Percentiles rank a stretch among this genome's conserved stretches.
phyloP scores from a whole-genome alignment of 2,329 filamentous ascomycete species.

The Penicillium sp. region DNA sequence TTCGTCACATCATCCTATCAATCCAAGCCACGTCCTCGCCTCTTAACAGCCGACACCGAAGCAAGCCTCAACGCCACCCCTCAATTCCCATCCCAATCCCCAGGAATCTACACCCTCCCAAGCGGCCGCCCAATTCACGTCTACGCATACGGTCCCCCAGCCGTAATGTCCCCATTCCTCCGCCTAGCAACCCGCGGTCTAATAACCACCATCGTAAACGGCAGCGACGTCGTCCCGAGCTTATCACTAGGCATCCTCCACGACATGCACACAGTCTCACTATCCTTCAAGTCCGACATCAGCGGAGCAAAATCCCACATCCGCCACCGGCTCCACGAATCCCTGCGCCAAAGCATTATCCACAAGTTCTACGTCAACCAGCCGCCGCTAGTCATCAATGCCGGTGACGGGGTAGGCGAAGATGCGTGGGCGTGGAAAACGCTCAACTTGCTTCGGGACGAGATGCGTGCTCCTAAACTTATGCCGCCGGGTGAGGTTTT shows the following conservation, averaged over 20 bases:
- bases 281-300: conserved; percentile 74
- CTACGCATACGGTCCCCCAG: conserved; percentile 76
- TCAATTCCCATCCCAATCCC: conserved; percentile 20
- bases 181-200: conserved; percentile 72
- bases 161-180: conserved; percentile 71
- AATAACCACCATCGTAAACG: conserved; percentile 75
- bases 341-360: conserved; percentile 64
- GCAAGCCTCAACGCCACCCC: conserved; percentile 21
- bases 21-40: conserved; percentile 42
- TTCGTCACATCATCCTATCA: conserved; percentile 64
- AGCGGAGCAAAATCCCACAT: conserved; percentile 70
- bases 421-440: conserved; percentile 71
- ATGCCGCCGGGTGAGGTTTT: conserved; percentile 79
- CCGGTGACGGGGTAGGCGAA: conserved; percentile 60
- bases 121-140: conserved; percentile 74
- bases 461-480: conserved; percentile 71
- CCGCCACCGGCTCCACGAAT: conserved; percentile 67
- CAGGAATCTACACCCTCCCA: conserved; percentile 60
- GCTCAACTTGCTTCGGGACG: conserved; percentile 67
- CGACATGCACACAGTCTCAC: conserved; percentile 72
- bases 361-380: conserved; percentile 64
- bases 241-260: conserved; percentile 75
- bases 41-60: conserved; percentile 36
- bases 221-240: conserved; percentile 73
- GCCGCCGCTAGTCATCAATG: conserved; percentile 48